phyloP scores from a whole-genome alignment of 306 rosid species.

The Boehmeria nivea region DNA sequence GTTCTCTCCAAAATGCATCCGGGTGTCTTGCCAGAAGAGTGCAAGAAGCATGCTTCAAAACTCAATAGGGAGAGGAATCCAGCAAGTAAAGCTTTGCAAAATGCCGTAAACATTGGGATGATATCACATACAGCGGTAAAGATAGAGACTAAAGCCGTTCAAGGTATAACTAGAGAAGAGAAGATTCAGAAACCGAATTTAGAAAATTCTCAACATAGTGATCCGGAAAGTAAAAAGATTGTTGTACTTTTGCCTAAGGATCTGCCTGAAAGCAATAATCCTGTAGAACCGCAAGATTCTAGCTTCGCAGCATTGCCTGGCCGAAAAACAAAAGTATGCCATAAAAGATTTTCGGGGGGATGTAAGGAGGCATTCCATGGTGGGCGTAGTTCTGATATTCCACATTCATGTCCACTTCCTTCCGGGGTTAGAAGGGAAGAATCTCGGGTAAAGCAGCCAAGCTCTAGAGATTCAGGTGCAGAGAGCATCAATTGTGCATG shows the following conservation, averaged over 20 bases:
- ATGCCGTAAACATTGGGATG: slow-evolving; percentile 21
- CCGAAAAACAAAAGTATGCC: slow-evolving; percentile 37
- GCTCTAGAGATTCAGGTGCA: slow-evolving; percentile 21
- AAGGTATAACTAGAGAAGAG: slow-evolving; percentile 30
- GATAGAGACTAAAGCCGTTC: slow-evolving; percentile 32
- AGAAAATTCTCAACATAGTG: slow-evolving; percentile 25
- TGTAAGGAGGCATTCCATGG: slow-evolving; percentile 27
- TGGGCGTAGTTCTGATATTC: slow-evolving; percentile 27
- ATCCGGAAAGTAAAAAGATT: slow-evolving; percentile 35
- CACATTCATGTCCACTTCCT: slow-evolving; percentile 36
- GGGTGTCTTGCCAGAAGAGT: slow-evolving; percentile 24
- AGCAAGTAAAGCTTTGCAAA: slow-evolving; percentile 30
- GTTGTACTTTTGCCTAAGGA: slow-evolving; percentile 53
- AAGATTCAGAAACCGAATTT: slow-evolving; percentile 27
- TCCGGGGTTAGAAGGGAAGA: slow-evolving; percentile 34
- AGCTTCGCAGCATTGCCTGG: too few relatives aligned
- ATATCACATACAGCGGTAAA: slow-evolving; percentile 22
- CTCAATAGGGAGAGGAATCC: slow-evolving; percentile 22
- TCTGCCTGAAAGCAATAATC: slow-evolving; percentile 28
- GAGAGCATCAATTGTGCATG: slow-evolving; percentile 25
- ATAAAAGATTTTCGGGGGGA: slow-evolving; percentile 31
- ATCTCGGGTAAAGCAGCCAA: slow-evolving; percentile 28
- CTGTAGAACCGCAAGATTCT: too few relatives aligned
- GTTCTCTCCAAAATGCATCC: slow-evolving; percentile 31
- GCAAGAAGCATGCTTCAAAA: slow-evolving; percentile 28